Evolutionary conservation across 768 basidiomycete species (phyloP), one percentile per base, ranked within the genome.

Genomic region (Phanerochaete carnosa): DNA sequence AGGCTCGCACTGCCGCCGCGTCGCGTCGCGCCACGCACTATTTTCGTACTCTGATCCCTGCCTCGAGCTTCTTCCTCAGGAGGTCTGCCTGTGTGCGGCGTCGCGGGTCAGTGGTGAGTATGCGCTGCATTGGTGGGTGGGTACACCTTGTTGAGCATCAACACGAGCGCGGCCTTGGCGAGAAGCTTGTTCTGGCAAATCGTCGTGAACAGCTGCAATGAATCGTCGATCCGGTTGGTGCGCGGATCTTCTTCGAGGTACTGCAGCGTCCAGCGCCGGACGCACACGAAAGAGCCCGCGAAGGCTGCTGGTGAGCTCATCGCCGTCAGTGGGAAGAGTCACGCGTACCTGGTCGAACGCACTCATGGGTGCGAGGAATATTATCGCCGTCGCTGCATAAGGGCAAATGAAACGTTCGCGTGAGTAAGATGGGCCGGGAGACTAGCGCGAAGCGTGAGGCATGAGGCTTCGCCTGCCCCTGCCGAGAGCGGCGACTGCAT

Each of bases 311-410:
- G 25, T 29, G 30, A 59, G 51, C n/a, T 52, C 51, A 55, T 33
- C 25, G 35, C 54, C 22, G 45, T 49, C 25, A 39, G 52, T 32
- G 25, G 56, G 47, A 59, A 59, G 47, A 13, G 51, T 37, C 60
- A 23, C 45, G 61, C 76, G 63, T 68, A 86, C 89, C 83, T 93
- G 90, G 78, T 94, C 90, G 70, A 90, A 94, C 43, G 92, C 92
- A 67, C 89, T 90, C 63, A 94, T 87, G 43, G 92, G 92, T 54
- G 90, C 92, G 53, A 94, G 76, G 73, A 94, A 94, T 72, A 94
- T 93, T 69, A 94, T 87, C 32, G 92, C 90, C 46, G 88, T 87
- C 3, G 89, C 90, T 92, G 60, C 45, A 54, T 56, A 58, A 49
- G 58, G 47, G 58, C 45, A 60, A 35, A 56, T 59, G 60, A 59